Evolutionary conservation across 179 eudicot species (phyloP).

Genomic region (Beta macrorhiza): DNA sequence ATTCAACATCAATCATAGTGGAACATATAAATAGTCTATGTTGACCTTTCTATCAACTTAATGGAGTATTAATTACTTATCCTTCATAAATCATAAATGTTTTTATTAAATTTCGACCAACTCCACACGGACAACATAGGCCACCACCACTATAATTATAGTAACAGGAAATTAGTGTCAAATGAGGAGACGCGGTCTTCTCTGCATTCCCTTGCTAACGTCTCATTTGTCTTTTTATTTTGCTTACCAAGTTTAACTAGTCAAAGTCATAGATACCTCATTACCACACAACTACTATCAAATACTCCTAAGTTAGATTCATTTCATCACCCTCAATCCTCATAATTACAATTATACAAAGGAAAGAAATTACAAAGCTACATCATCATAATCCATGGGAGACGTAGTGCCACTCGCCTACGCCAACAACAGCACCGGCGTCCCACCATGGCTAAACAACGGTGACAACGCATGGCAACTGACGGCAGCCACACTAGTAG

Average conservation of each 20-base stretch:
- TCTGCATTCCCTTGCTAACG: not conserved
- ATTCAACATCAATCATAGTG: no score
- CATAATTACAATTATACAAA: not conserved
- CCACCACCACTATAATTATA: no score
- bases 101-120: no score
- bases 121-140: no score
- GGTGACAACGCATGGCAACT: conserved; percentile 70
- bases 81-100: no score
- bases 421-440: conserved; percentile 17
- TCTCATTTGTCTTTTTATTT: not conserved
- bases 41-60: no score
- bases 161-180: no score
- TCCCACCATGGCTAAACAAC: conserved; percentile 50
- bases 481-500: conserved; percentile 52
- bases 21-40: no score
- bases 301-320: not conserved
- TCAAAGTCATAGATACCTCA: conserved; percentile 8
- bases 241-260: not conserved
- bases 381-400: not conserved
- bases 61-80: no score
- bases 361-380: not conserved
- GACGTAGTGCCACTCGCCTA: conserved; percentile 27
- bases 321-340: not conserved
- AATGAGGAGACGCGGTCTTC: not conserved
- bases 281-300: not conserved